Percentiles rank a stretch among this genome's conserved stretches.
Conservation (phyloP, 306 rosid genomes). For the Rosa persica region DNA sequence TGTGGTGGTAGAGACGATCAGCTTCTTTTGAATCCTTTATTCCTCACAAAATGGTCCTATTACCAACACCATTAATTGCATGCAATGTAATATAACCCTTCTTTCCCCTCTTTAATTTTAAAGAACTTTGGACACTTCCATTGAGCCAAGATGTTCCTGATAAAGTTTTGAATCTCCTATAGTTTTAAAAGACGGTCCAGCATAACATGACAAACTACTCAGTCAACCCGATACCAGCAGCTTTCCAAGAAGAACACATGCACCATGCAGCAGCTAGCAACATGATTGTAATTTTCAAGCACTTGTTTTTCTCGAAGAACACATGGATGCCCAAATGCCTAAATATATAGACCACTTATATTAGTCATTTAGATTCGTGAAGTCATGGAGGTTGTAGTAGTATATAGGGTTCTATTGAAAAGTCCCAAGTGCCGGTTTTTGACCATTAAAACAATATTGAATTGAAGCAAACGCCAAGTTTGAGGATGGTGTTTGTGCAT, state of each 20-base stretch:
- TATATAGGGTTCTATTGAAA: slow-evolving; percentile 26
- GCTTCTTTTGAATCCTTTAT: slow-evolving; percentile 20
- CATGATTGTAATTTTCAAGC: slow-evolving; percentile 14
- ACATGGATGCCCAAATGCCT: not conserved
- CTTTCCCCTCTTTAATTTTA: not conserved
- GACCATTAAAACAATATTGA: slow-evolving; percentile 41
- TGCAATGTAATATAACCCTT: not conserved
- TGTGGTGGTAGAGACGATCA: not conserved
- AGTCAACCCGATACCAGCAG: slow-evolving; percentile 28
- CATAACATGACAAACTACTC: slow-evolving; percentile 20
- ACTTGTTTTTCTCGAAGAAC: slow-evolving; percentile 16
- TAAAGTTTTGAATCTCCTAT: not conserved
- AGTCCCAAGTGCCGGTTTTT: slow-evolving; percentile 40
- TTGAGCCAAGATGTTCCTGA: not conserved
- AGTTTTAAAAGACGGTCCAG: not conserved
- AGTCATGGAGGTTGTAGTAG: not conserved
- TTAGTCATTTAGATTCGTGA: not conserved
- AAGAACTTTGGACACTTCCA: not conserved
- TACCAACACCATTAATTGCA: slow-evolving; percentile 8
- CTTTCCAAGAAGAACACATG: slow-evolving; percentile 26
- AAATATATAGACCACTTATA: not conserved
- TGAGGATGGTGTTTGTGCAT: slow-evolving; percentile 32
- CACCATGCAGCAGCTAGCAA: slow-evolving; percentile 2
- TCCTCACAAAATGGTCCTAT: slow-evolving; percentile 6
- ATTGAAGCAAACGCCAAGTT: slow-evolving; percentile 22